phyloP scores from a whole-genome alignment of 495 filamentous ascomycete genomes.

The Trichoderma gamsii region DNA sequence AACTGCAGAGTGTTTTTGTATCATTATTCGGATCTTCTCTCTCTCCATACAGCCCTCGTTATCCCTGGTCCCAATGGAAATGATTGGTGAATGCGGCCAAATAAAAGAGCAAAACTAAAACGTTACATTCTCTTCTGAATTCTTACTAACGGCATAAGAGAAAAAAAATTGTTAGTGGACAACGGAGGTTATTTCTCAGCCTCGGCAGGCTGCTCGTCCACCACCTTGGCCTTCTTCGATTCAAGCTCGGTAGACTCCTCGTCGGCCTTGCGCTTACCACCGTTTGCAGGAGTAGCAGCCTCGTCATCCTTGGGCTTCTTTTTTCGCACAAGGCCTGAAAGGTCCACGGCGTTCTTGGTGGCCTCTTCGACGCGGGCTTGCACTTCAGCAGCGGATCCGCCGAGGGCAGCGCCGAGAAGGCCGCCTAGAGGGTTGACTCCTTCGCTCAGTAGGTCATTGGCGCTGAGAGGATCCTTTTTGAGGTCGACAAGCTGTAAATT shows the following conservation, averaged over 20 bases:
- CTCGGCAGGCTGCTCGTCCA: conserved; percentile 8
- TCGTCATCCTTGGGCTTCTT: conserved; percentile 50
- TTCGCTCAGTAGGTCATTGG: conserved; percentile 45
- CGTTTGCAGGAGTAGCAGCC: conserved; percentile 24
- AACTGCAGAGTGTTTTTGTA: no score
- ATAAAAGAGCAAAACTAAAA: not conserved
- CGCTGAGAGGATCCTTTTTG: conserved; percentile 60
- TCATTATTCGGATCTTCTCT: no score
- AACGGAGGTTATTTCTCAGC: not conserved
- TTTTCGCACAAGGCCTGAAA: conserved; percentile 78
- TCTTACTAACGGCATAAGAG: not conserved
- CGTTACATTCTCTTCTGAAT: not conserved
- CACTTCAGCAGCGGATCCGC: conserved; percentile 55
- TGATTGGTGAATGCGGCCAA: not conserved
- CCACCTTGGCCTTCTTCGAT: conserved; percentile 16
- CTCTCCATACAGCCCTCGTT: no score
- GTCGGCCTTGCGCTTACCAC: conserved; percentile 42
- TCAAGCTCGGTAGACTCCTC: conserved; percentile 19
- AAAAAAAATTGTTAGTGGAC: not conserved
- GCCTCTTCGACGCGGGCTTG: conserved; percentile 68
- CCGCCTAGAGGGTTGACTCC: conserved; percentile 48
- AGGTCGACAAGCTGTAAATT: conserved; percentile 63
- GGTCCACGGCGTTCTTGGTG: conserved; percentile 72
- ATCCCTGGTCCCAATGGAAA: not conserved
- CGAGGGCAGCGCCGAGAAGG: conserved; percentile 68